Percentiles rank a stretch among this genome's conserved stretches.
These are phyloP conservation scores for Leccinum broughii DNA, from an alignment of 768 basidiomycete species.

Conservation along the genomic window DNA sequence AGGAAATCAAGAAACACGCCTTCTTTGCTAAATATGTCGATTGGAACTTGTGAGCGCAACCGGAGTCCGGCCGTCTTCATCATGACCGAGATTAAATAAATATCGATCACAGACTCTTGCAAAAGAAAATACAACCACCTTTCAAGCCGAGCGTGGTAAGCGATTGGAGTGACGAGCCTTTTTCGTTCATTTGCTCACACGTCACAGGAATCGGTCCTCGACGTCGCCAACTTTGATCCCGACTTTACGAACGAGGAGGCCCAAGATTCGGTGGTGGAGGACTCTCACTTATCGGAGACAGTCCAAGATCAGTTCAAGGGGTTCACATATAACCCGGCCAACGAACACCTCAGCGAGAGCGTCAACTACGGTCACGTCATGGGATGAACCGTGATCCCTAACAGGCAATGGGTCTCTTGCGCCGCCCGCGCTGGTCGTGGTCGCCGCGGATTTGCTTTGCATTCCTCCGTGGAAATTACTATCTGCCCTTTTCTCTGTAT, in stretches of 20 bases:
- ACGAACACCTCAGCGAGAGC: slow-evolving; percentile 83
- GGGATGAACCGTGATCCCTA: slow-evolving; percentile 26
- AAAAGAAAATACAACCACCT: slow-evolving; percentile 95
- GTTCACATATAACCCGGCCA: slow-evolving; percentile 85
- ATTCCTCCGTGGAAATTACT: slow-evolving; percentile 2
- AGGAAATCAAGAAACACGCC: slow-evolving; percentile 93
- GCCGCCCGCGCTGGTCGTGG: slow-evolving; percentile 25
- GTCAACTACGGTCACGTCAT: slow-evolving; percentile 56
- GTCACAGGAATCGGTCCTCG: slow-evolving; percentile 80
- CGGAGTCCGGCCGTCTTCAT: background rate
- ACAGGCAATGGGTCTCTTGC: background rate
- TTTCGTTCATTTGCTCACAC: slow-evolving; percentile 3
- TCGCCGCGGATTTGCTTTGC: slow-evolving; percentile 8
- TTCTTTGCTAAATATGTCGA: slow-evolving; percentile 96
- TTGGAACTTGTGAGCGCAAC: slow-evolving; percentile 66
- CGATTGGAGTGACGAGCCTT: slow-evolving; percentile 6
- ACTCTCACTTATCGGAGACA: slow-evolving; percentile 89
- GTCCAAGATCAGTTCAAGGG: slow-evolving; percentile 96
- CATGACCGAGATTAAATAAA: slow-evolving; percentile 3
- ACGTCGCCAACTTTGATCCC: slow-evolving; percentile 95
- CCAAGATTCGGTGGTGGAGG: slow-evolving; percentile 93
- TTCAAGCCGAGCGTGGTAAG: slow-evolving; percentile 96
- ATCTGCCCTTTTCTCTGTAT: background rate
- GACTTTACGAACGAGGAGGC: slow-evolving; percentile 97
- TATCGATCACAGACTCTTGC: slow-evolving; percentile 57